A percentile compares a stretch with the other conserved stretches of the same genome.
Conservation (phyloP, 1,284 basidiomycete genomes). For the Ceratobasidium sp. region DNA sequence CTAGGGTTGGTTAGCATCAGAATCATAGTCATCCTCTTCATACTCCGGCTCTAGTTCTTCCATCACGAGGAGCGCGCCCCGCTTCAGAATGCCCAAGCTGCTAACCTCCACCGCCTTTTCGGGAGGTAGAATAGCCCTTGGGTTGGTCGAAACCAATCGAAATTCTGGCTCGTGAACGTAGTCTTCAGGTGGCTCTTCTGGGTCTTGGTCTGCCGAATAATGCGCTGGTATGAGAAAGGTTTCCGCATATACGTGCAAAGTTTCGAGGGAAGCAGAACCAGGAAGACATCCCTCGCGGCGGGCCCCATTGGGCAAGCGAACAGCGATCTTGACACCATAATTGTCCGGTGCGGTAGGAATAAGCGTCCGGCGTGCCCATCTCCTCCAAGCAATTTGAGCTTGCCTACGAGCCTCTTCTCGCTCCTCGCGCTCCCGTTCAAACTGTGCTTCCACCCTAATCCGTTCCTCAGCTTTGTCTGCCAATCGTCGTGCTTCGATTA, state of each 20-base stretch:
- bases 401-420: conserved; percentile 11
- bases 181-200: conserved; percentile 27
- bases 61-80: conserved; percentile 16
- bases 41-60: not conserved
- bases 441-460: not conserved
- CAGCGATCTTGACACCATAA: conserved; percentile 1
- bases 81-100: not conserved
- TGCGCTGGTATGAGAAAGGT: conserved; percentile 19
- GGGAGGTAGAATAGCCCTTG: not conserved
- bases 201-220: not conserved
- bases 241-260: conserved; percentile 19
- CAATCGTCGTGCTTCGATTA: not conserved
- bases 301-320: conserved; percentile 15
- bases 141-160: conserved; percentile 1
- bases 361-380: conserved; percentile 38
- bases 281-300: conserved; percentile 12
- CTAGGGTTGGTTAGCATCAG: no score
- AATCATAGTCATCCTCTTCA: not conserved
- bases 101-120: not conserved
- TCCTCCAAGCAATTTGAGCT: conserved; percentile 20
- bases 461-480: conserved; percentile 9
- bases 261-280: not conserved
- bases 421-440: not conserved
- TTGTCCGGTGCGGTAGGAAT: not conserved
- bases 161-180: conserved; percentile 13